These are phyloP conservation scores for Oryza coarctata DNA, from an alignment of 176 grass and related monocot species.

Conservation along the genomic window DNA sequence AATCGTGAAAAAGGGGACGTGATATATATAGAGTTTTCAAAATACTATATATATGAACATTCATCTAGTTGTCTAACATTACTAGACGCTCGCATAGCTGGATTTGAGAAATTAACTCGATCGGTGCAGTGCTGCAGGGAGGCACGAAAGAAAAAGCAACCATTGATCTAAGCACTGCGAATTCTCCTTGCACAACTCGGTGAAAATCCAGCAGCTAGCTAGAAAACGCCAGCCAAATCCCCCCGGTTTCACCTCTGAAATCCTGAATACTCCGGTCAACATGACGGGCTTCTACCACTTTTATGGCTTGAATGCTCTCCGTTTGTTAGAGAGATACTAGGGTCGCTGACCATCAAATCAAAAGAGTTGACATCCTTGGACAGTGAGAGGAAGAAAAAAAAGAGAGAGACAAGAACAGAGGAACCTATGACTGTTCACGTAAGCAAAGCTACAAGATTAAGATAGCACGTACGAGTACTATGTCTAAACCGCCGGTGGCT, in stretches of 20 bases:
- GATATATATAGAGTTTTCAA: too few species aligned
- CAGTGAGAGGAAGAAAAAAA: not conserved
- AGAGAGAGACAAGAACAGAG: not conserved
- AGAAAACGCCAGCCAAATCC: not conserved
- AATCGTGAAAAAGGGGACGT: too few species aligned
- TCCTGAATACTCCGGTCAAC: not conserved
- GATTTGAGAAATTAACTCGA: not conserved
- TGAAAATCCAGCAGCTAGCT: not conserved
- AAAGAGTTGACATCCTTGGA: not conserved
- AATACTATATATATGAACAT: too few species aligned
- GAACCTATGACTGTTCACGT: not conserved
- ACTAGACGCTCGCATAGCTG: not conserved
- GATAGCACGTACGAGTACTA: not conserved
- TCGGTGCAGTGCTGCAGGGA: not conserved
- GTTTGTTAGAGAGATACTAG: not conserved
- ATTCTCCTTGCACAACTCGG: not conserved
- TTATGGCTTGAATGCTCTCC: not conserved
- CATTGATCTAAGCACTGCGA: not conserved
- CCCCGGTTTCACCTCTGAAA: not conserved
- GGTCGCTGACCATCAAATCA: not conserved
- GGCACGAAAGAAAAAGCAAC: not conserved
- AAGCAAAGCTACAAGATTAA: not conserved
- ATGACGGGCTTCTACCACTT: not conserved
- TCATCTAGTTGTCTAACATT: not conserved
- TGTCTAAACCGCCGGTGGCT: not conserved